These are phyloP conservation scores for Verticillium nonalfalfae DNA, from an alignment of 2,329 filamentous ascomycete genomes.

Conservation along the genomic window DNA sequence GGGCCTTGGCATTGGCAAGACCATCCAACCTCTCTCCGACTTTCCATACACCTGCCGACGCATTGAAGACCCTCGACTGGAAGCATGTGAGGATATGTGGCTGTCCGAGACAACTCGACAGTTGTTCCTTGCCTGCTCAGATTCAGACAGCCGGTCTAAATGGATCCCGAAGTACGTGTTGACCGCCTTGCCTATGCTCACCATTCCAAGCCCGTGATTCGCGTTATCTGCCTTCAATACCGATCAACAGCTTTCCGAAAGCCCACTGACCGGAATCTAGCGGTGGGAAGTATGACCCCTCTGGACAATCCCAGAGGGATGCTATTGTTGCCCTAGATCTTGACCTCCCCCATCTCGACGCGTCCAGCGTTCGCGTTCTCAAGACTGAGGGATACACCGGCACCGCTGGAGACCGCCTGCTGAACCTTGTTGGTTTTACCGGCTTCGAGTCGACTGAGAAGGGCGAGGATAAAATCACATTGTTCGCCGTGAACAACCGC, in stretches of 20 bases:
- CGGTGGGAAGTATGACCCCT: conserved; percentile 15
- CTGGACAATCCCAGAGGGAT: conserved; percentile 21
- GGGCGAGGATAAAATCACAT: conserved; percentile 6
- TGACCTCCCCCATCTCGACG: conserved; percentile 16
- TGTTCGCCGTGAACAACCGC: conserved; percentile 18
- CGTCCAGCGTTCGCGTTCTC: conserved; percentile 16
- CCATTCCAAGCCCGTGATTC: too few species aligned
- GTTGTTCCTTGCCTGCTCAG: conserved; percentile 22
- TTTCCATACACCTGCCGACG: conserved; percentile 22
- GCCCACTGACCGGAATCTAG: not conserved
- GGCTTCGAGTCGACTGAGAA: conserved; percentile 16
- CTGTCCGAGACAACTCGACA: conserved; percentile 19
- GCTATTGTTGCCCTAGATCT: conserved; percentile 23
- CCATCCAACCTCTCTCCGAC: conserved; percentile 16
- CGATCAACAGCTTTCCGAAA: not conserved
- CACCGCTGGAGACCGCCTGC: conserved; percentile 20
- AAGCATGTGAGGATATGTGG: conserved; percentile 25
- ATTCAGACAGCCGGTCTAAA: conserved; percentile 1
- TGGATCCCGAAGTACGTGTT: conserved; percentile 19
- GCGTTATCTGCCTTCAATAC: too few species aligned
- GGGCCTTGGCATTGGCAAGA: conserved; percentile 15
- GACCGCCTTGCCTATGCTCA: too few species aligned
- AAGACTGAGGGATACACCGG: conserved; percentile 20
- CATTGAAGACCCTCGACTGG: conserved; percentile 17
- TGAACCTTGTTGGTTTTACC: conserved; percentile 22